Conservation (phyloP, 306 rosid genomes). For the Cucumis hystrix region DNA sequence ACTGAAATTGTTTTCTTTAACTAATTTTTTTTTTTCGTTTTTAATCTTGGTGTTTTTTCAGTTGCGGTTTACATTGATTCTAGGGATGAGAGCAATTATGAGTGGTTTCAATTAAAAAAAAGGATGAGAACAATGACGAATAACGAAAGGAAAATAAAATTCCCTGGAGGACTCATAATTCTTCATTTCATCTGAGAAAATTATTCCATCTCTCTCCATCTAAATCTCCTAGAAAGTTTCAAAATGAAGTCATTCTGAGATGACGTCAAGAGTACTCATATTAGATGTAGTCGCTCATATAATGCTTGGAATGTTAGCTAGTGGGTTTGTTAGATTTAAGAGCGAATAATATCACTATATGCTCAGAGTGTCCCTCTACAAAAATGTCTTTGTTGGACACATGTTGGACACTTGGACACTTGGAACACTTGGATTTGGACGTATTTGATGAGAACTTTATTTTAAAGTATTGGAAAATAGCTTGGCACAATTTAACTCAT, state of each 20-base stretch:
- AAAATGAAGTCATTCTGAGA: neutral
- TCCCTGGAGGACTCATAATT: neutral
- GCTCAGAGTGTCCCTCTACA: neutral
- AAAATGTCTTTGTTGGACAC: too few relatives aligned
- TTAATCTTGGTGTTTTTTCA: neutral
- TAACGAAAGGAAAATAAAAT: neutral
- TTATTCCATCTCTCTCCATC: neutral
- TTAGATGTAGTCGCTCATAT: neutral
- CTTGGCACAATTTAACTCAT: neutral
- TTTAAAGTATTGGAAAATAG: neutral
- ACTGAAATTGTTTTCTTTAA: neutral
- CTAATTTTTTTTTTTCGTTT: neutral
- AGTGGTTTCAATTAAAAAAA: neutral
- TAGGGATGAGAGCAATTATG: neutral
- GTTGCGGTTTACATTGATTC: neutral
- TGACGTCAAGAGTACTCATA: neutral
- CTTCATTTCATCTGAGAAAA: neutral
- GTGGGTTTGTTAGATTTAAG: neutral
- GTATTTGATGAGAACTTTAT: neutral
- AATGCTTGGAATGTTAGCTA: neutral
- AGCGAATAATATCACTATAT: neutral
- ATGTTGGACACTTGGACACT: too few relatives aligned
- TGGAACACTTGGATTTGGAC: neutral
- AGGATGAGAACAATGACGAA: neutral
- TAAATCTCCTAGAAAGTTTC: neutral